A percentile compares a stretch with the other conserved stretches of the same genome.
Evolutionary conservation across 2,329 filamentous ascomycete species (phyloP).

Genomic region (Penicillium griseofulvum): DNA sequence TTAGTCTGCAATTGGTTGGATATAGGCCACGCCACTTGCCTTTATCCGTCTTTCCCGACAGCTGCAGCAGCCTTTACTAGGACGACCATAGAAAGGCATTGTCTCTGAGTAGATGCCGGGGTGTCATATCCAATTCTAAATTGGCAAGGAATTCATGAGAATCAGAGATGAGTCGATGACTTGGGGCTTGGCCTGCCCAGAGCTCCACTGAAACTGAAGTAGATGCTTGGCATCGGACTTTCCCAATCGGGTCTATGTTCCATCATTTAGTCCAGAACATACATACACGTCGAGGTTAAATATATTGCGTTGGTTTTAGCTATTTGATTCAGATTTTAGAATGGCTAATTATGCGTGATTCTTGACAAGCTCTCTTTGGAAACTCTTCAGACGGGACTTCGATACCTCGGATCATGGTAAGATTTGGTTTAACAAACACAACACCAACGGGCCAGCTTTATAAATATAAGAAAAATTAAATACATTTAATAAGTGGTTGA

Average conservation of each 20-base stretch:
- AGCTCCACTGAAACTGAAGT: background rate
- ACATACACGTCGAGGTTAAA: too few species aligned
- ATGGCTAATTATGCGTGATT: background rate
- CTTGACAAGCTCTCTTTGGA: background rate
- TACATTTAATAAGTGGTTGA: background rate
- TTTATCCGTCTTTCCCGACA: constrained; percentile 30
- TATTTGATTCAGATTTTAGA: background rate
- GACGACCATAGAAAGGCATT: constrained; percentile 28
- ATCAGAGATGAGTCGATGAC: background rate
- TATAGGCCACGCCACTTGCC: constrained; percentile 6
- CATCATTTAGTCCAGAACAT: background rate
- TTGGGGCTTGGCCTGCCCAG: background rate
- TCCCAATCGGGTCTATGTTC: constrained; percentile 17
- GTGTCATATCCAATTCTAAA: constrained; percentile 2
- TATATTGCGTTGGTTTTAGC: background rate
- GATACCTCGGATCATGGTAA: background rate
- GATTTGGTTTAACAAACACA: background rate
- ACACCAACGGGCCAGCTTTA: background rate
- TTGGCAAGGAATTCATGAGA: constrained; percentile 17
- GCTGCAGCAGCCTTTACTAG: constrained; percentile 25
- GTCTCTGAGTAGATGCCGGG: background rate
- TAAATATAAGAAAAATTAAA: background rate
- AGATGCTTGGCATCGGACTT: constrained; percentile 3
- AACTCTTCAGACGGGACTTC: background rate
- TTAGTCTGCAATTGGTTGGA: background rate